These are phyloP conservation scores for Cochliopodium minus DNA, from an alignment of 208 protist species.

Conservation along the genomic window DNA sequence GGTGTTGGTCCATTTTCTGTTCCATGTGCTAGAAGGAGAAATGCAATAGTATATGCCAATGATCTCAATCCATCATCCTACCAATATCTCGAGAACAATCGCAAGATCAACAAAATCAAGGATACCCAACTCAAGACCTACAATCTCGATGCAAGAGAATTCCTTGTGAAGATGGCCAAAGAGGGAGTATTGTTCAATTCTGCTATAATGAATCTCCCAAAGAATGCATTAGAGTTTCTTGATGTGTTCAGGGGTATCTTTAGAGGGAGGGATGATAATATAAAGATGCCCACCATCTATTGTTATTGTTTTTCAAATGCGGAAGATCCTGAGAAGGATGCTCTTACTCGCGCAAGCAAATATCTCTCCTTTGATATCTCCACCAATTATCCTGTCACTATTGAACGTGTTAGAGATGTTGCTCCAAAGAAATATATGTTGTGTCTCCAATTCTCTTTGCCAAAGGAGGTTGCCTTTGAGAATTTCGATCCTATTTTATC, in stretches of 20 bases:
- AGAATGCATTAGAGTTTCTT: slow-evolving; percentile 78
- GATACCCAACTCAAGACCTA: slow-evolving; percentile 36
- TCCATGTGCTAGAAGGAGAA: slow-evolving; percentile 59
- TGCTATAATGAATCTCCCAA: slow-evolving; percentile 86
- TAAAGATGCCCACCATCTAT: slow-evolving; percentile 20
- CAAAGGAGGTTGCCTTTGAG: no score
- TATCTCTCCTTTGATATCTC: background rate
- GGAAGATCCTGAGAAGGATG: background rate
- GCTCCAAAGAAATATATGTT: slow-evolving; percentile 79
- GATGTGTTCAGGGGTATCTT: slow-evolving; percentile 44
- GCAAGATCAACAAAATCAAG: slow-evolving; percentile 53
- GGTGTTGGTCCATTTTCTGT: slow-evolving; percentile 85
- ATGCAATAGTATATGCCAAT: slow-evolving; percentile 70
- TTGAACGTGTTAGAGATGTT: slow-evolving; percentile 73
- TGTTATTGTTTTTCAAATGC: slow-evolving; percentile 14
- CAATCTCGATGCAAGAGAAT: slow-evolving; percentile 79
- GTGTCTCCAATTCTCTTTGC: slow-evolving; percentile 70
- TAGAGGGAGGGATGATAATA: background rate
- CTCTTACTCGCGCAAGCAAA: background rate
- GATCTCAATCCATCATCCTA: slow-evolving; percentile 83
- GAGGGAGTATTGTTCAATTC: slow-evolving; percentile 18
- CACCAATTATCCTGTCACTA: slow-evolving; percentile 16
- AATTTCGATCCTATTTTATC: no score
- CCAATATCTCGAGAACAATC: slow-evolving; percentile 68
- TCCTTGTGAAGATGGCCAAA: slow-evolving; percentile 57